Evolutionary conservation across 2,329 filamentous ascomycete genomes (phyloP).

Genomic region (Dryadomyces sulphureus): DNA sequence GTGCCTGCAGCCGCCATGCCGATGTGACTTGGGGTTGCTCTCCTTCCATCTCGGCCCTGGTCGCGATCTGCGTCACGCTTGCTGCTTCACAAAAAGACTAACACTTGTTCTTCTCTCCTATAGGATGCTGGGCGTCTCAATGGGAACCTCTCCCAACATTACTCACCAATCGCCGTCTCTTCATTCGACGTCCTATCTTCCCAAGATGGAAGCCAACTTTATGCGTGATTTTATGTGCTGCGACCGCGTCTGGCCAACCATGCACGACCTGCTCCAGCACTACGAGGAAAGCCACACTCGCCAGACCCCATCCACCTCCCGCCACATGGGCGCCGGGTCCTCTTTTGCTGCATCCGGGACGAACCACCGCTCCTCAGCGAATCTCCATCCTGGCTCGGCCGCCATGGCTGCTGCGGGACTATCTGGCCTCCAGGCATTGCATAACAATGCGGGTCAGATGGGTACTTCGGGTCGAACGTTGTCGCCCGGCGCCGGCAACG

Average conservation of each 20-base stretch:
- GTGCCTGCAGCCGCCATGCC: not conserved
- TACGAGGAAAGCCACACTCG: slow-evolving; percentile 91
- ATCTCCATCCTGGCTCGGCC: not conserved
- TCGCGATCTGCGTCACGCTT: not conserved
- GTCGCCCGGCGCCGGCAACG: slow-evolving; percentile 2
- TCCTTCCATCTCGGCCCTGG: not conserved
- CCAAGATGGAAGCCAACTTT: slow-evolving; percentile 92
- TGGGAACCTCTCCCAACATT: slow-evolving; percentile 76
- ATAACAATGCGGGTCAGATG: slow-evolving; percentile 8
- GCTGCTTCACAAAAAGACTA: slow-evolving; percentile 12
- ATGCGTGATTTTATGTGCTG: slow-evolving; percentile 97
- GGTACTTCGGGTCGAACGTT: slow-evolving; percentile 12
- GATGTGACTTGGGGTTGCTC: not conserved
- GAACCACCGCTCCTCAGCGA: slow-evolving; percentile 2
- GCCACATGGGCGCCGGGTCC: slow-evolving; percentile 10
- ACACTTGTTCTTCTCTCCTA: slow-evolving; percentile 14
- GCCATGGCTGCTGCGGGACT: slow-evolving; percentile 1
- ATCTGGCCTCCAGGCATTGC: slow-evolving; percentile 7
- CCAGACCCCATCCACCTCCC: slow-evolving; percentile 30
- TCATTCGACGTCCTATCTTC: slow-evolving; percentile 91
- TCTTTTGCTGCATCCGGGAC: not conserved
- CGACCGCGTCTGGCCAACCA: slow-evolving; percentile 71
- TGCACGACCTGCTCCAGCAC: slow-evolving; percentile 90
- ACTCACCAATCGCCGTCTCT: slow-evolving; percentile 83
- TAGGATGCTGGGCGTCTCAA: slow-evolving; percentile 65